Evolutionary conservation across 805 yeast genomes (phyloP).

Genomic region (Myxozyma udenii): DNA sequence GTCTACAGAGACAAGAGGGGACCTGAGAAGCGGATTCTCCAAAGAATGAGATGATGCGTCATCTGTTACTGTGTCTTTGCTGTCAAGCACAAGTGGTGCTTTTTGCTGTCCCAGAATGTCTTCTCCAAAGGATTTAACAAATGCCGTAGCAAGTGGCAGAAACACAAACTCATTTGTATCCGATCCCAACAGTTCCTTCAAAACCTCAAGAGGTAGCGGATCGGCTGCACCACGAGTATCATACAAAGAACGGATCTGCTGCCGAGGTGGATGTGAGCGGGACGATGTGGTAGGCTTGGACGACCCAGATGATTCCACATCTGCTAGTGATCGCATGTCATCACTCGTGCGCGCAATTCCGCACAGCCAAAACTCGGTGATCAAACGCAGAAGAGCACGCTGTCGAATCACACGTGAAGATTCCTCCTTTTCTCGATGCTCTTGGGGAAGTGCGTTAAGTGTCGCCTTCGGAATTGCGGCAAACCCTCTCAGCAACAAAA

Average conservation of each 20-base stretch:
- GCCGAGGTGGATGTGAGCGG: neutral
- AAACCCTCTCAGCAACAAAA: constrained; percentile 33
- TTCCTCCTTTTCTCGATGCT: constrained; percentile 47
- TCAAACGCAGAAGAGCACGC: constrained; percentile 48
- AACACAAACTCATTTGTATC: constrained; percentile 27
- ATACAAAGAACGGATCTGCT: neutral
- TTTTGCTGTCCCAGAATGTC: constrained; percentile 50
- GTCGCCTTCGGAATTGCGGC: constrained; percentile 29
- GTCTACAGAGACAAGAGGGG: no score
- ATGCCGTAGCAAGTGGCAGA: constrained; percentile 29
- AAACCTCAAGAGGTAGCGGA: constrained; percentile 44
- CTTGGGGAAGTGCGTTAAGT: constrained; percentile 29
- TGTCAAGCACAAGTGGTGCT: constrained; percentile 1
- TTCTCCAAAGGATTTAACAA: constrained; percentile 60
- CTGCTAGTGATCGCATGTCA: constrained; percentile 41
- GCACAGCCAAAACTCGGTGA: constrained; percentile 56
- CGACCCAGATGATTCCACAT: constrained; percentile 10
- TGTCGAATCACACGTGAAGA: constrained; percentile 43
- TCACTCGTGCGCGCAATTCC: constrained; percentile 53
- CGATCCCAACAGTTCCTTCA: constrained; percentile 44
- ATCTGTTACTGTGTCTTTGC: no score
- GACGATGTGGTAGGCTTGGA: neutral
- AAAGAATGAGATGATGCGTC: no score
- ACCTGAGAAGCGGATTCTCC: no score
- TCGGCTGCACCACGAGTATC: constrained; percentile 29